Percentiles rank a stretch among this genome's conserved stretches.
phyloP scores from a whole-genome alignment of 805 yeast genomes.

The Saccharomycopsis sp. region DNA sequence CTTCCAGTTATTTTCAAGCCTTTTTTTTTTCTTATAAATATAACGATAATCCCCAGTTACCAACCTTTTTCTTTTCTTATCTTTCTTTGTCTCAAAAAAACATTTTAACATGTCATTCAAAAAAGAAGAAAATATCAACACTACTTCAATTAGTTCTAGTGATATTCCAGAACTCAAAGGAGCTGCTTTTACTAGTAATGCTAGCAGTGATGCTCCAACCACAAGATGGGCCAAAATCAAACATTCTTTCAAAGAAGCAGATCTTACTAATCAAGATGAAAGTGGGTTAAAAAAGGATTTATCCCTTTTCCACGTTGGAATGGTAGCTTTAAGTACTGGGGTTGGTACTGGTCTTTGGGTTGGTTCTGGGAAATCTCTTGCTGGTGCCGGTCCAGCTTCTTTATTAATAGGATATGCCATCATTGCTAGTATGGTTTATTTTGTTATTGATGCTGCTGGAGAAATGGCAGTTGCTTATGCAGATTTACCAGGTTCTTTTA shows the following conservation, averaged over 20 bases:
- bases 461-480: constrained; percentile 55
- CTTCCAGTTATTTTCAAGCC: too few relatives aligned
- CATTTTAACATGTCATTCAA: neutral
- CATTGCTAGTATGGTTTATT: constrained; percentile 47
- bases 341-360: constrained; percentile 69
- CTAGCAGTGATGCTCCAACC: neutral
- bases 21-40: too few relatives aligned
- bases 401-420: constrained; percentile 45
- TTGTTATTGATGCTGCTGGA: constrained; percentile 54
- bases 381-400: constrained; percentile 37
- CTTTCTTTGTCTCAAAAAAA: neutral
- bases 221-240: constrained; percentile 13
- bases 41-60: neutral
- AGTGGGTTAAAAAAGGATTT: constrained; percentile 27
- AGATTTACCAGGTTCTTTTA: constrained; percentile 52
- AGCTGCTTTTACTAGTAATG: neutral
- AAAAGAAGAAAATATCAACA: neutral
- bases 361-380: constrained; percentile 41
- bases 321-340: constrained; percentile 79
- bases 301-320: constrained; percentile 42
- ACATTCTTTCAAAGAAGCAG: constrained; percentile 16
- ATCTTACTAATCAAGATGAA: constrained; percentile 11
- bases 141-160: neutral
- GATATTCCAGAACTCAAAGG: neutral
- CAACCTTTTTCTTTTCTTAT: neutral